These are phyloP conservation scores for Globisporangium uncinulatum DNA, from an alignment of 352 stramenopile genomes.

Conservation along the genomic window DNA sequence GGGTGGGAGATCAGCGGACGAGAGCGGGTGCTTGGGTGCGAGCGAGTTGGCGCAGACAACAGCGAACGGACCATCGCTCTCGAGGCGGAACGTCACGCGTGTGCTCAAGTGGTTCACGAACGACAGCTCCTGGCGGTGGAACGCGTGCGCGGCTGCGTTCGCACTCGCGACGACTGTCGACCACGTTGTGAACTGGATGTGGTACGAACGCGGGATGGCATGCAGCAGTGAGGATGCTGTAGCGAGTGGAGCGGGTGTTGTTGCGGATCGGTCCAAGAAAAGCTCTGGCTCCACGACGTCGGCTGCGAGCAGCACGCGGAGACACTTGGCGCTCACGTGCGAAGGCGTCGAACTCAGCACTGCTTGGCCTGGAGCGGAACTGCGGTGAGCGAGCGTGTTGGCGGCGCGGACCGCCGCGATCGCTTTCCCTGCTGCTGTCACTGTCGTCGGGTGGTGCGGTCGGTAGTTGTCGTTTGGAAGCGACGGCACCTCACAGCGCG, in stretches of 20 bases:
- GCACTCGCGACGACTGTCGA: constrained; percentile 33
- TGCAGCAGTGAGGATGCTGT: not conserved
- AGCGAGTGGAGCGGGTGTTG: not conserved
- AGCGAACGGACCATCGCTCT: constrained; percentile 52
- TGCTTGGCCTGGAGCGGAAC: not conserved
- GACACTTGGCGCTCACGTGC: constrained; percentile 33
- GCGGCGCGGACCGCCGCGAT: constrained; percentile 61
- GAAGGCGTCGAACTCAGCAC: constrained; percentile 9
- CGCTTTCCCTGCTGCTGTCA: constrained; percentile 44
- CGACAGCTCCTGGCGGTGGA: constrained; percentile 45
- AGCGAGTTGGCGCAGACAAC: constrained; percentile 57
- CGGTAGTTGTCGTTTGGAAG: not conserved
- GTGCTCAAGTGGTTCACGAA: constrained; percentile 57
- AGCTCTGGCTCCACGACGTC: constrained; percentile 64
- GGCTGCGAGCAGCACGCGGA: constrained; percentile 52
- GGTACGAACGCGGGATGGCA: constrained; percentile 17
- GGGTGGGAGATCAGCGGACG: constrained; percentile 40
- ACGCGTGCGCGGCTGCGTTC: constrained; percentile 22
- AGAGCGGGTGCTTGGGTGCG: constrained; percentile 58
- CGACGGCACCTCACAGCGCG: constrained; percentile 8
- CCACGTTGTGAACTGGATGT: constrained; percentile 76
- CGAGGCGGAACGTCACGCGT: constrained; percentile 65
- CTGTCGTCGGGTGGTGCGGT: constrained; percentile 1
- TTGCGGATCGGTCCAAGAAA: constrained; percentile 38
- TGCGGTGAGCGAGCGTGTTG: constrained; percentile 43